These are phyloP conservation scores for Stylonectria norvegica DNA, from an alignment of 2,329 filamentous ascomycete genomes.

Conservation along the genomic window DNA sequence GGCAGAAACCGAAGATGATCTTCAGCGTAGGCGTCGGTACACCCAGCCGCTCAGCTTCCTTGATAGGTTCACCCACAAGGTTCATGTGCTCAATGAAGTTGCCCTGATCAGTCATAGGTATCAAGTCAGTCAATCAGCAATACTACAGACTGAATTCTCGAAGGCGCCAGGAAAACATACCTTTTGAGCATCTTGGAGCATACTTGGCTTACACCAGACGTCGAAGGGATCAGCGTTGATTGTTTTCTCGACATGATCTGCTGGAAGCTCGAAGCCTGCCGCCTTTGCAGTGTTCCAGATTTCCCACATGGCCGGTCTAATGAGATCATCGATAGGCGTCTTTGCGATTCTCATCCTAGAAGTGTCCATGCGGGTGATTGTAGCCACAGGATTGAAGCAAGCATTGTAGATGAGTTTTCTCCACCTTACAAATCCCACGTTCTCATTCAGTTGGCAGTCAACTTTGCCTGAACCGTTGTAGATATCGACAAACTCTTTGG, in stretches of 20 bases:
- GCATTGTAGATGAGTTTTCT: constrained; percentile 51
- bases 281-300: not conserved
- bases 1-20: not conserved
- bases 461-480: constrained; percentile 48
- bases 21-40: not conserved
- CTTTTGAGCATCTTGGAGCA: not conserved
- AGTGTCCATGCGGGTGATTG: not conserved
- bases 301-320: not conserved
- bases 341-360: not conserved
- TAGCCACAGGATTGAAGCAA: constrained; percentile 20
- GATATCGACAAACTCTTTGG: constrained; percentile 42
- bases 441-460: constrained; percentile 36
- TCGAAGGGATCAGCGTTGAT: not conserved
- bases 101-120: not conserved
- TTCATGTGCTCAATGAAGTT: not conserved
- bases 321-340: not conserved
- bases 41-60: not conserved
- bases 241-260: not conserved
- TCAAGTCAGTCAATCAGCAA: not conserved
- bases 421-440: constrained; percentile 46
- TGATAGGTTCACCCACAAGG: not conserved
- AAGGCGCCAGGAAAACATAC: not conserved
- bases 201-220: not conserved
- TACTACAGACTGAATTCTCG: not conserved
- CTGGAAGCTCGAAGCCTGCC: not conserved